Evolutionary conservation across 2,329 filamentous ascomycete species (phyloP).

Genomic region (Aspergillus candidus): DNA sequence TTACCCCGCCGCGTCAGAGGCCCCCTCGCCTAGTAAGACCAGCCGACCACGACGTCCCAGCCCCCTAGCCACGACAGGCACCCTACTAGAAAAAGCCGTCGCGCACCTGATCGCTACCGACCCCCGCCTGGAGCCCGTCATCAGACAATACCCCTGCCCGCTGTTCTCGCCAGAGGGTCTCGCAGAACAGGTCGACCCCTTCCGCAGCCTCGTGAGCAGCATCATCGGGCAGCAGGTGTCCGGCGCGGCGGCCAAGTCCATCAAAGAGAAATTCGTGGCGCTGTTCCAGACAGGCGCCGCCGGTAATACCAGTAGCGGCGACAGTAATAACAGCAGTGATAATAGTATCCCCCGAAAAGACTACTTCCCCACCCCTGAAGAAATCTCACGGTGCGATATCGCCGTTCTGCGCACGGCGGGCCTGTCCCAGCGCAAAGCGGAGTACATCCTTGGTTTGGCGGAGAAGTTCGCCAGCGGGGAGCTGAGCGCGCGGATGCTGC

Average conservation of each 20-base stretch:
- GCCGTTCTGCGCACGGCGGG: slow-evolving; percentile 73
- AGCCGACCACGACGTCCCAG: slow-evolving; percentile 24
- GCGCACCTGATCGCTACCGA: slow-evolving; percentile 69
- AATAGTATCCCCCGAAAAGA: background rate
- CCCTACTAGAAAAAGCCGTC: slow-evolving; percentile 67
- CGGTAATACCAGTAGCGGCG: too few relatives aligned
- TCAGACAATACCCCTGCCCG: slow-evolving; percentile 68
- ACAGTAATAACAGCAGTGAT: too few relatives aligned
- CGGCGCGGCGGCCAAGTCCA: slow-evolving; percentile 80
- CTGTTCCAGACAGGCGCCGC: slow-evolving; percentile 50
- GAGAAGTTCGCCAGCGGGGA: slow-evolving; percentile 72
- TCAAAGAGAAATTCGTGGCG: slow-evolving; percentile 75
- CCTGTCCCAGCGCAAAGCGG: slow-evolving; percentile 88
- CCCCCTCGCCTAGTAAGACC: slow-evolving; percentile 37
- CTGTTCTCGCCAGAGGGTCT: slow-evolving; percentile 77
- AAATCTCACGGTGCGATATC: slow-evolving; percentile 61
- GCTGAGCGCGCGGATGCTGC: slow-evolving; percentile 67
- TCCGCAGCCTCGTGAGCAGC: slow-evolving; percentile 71
- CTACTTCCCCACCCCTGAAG: slow-evolving; percentile 68
- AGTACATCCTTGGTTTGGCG: slow-evolving; percentile 84
- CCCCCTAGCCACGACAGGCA: slow-evolving; percentile 58
- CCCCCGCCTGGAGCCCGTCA: slow-evolving; percentile 61
- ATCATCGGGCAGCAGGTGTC: slow-evolving; percentile 98
- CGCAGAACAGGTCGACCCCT: slow-evolving; percentile 82
- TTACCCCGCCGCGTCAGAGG: slow-evolving; percentile 37